Base-by-base conservation (phyloP, 495 filamentous ascomycete species). In the Cercophora newfieldiana region DNA sequence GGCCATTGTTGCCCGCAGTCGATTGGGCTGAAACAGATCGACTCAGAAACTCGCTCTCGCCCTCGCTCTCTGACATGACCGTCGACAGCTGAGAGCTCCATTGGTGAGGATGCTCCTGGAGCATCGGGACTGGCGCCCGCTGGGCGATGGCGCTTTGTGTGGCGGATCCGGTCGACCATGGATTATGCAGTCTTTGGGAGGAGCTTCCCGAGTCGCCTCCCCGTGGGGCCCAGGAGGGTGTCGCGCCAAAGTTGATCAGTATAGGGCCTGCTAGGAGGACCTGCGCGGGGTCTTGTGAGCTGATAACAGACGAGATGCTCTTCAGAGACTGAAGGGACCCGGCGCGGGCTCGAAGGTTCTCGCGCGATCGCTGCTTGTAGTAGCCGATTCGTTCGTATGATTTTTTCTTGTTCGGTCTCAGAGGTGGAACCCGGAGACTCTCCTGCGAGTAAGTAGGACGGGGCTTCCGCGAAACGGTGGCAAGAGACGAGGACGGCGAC, bases 41-140 rank as follows among this genome's bases (percentile, higher is more conserved):
- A 22, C 80, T 81, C 28, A 72, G 70, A 7, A 63, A 70, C 12
- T 75, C 71, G 66, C 82, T 83, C 57, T 77, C 76, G 18, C 66
- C 77, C 53, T 84, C 82, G 77, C 86, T 86, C 63, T 88, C 86
- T 22, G 90, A 92, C 59, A 85, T 83, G 29, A 92, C 89, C 19
- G 89, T 88, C 21, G 90, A 91, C 14, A 93, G 81, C 72, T 90
- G 88, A 69, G 89, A 88, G 74, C 89, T 91, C 86, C 89, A 90
- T 78, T 86, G 85, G 60, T 86, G 81, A 53, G 79, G 74, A 48
- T 73, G 69, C 64, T 75, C 70, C 66, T 72, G 69, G 64, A 75
- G 66, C 74, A 77, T 74, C 66, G 71, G 76, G 68, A 67, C 64
- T 62, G 63, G 68, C 18, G 67, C 65, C 33, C 67, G 71, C 47